A percentile compares a stretch with the other conserved stretches of the same genome.
These are phyloP conservation scores for Panus rudis DNA, from an alignment of 768 basidiomycete species.

Conservation along the genomic window DNA sequence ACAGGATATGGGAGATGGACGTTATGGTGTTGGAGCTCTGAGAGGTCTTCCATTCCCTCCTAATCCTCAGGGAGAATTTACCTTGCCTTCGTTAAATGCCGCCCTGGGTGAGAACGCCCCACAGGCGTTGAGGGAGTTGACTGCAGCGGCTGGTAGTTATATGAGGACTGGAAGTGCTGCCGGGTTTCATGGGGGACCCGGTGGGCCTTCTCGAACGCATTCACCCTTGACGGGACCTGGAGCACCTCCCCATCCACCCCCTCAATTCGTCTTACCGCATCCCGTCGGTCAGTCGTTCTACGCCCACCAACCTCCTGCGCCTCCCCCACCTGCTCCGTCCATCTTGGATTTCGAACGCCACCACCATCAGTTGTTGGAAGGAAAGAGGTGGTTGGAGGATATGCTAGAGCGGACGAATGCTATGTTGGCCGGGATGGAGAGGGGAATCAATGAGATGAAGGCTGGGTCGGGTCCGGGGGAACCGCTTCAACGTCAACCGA, in stretches of 20 bases:
- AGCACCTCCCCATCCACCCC: constrained; percentile 36
- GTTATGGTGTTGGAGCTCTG: constrained; percentile 18
- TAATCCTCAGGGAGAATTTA: constrained; percentile 40
- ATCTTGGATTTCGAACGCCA: constrained; percentile 64
- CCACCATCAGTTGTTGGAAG: constrained; percentile 55
- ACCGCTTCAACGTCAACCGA: neutral
- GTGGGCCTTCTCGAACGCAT: constrained; percentile 66
- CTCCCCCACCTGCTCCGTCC: constrained; percentile 35
- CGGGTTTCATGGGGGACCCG: constrained; percentile 9
- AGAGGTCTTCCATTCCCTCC: constrained; percentile 19
- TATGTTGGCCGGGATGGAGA: constrained; percentile 64
- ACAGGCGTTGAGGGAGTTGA: constrained; percentile 17
- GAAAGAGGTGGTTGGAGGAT: constrained; percentile 62
- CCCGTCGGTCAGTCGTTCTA: constrained; percentile 17
- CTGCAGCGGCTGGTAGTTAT: constrained; percentile 42
- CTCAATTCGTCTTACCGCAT: constrained; percentile 6
- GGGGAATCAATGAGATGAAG: constrained; percentile 73
- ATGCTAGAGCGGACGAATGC: constrained; percentile 70
- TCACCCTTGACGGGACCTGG: constrained; percentile 47
- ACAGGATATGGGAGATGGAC: no score
- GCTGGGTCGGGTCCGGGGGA: constrained; percentile 2
- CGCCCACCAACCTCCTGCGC: constrained; percentile 9
- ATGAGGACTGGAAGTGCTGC: constrained; percentile 46
- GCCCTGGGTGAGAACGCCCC: constrained; percentile 29
- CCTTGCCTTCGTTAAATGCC: constrained; percentile 53